Conservation (phyloP, 164 flowering plant genomes). For the Aristolochia contorta region DNA sequence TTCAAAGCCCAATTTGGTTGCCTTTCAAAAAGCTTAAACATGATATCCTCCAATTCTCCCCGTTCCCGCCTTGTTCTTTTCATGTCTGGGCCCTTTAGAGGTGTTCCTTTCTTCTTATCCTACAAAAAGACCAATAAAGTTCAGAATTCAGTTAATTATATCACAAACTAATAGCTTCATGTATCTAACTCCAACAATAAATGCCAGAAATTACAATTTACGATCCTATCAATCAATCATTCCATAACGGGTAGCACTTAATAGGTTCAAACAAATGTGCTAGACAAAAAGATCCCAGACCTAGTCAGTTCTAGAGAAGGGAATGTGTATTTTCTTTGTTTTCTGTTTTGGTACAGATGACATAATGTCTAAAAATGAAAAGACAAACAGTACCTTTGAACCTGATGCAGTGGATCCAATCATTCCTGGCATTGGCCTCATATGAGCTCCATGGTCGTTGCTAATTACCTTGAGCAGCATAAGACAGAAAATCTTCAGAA, state of each 20-base stretch:
- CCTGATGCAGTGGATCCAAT: slow-evolving; percentile 16
- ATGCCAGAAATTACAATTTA: too few species aligned
- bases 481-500: background rate
- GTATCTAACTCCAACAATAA: too few species aligned
- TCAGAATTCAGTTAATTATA: too few species aligned
- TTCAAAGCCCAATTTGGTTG: slow-evolving; percentile 78
- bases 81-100: slow-evolving; percentile 45
- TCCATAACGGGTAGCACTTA: too few species aligned
- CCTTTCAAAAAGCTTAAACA: slow-evolving; percentile 85
- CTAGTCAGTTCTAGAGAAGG: too few species aligned
- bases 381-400: slow-evolving; percentile 19
- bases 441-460: slow-evolving; percentile 41
- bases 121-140: slow-evolving; percentile 12
- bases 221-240: too few species aligned
- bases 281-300: too few species aligned
- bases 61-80: slow-evolving; percentile 82
- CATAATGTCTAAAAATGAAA: background rate
- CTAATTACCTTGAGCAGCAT: slow-evolving; percentile 38
- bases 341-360: too few species aligned
- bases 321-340: too few species aligned
- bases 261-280: too few species aligned
- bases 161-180: too few species aligned
- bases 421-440: slow-evolving; percentile 66
- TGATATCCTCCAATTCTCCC: slow-evolving; percentile 67
- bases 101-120: slow-evolving; percentile 57